phyloP scores from a whole-genome alignment of 2,329 filamentous ascomycete genomes.

The Colletotrichum lini region DNA sequence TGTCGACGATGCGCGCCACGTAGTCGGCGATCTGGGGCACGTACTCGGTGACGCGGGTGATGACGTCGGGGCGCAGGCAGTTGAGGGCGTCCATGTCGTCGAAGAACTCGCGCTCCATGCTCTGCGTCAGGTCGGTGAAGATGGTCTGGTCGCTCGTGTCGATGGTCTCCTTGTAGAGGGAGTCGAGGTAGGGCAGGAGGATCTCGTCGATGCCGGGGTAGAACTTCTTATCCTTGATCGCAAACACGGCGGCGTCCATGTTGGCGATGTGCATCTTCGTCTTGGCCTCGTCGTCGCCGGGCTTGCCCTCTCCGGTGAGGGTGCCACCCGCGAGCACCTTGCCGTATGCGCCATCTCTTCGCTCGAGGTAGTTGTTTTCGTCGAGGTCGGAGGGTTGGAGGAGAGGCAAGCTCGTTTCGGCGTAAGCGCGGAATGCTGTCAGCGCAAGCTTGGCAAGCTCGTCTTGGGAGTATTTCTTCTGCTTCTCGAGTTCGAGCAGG shows the following conservation, averaged over 20 bases:
- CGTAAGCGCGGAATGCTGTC: conserved; percentile 69
- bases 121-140: conserved; percentile 87
- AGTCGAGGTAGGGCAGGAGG: conserved; percentile 86
- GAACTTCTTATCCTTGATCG: conserved; percentile 63
- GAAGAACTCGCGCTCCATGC: conserved; percentile 90
- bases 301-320: conserved; percentile 69
- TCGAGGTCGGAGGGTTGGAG: conserved; percentile 62
- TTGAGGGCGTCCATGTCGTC: conserved; percentile 91
- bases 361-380: conserved; percentile 64
- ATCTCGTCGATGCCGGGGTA: conserved; percentile 75
- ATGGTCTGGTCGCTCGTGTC: conserved; percentile 77
- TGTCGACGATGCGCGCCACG: conserved; percentile 85
- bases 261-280: conserved; percentile 89
- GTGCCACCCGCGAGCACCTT: conserved; percentile 69
- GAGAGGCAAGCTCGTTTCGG: conserved; percentile 68
- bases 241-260: conserved; percentile 65
- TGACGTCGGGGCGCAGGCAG: conserved; percentile 83
- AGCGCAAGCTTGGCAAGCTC: conserved; percentile 64
- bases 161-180: conserved; percentile 72
- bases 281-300: conserved; percentile 87
- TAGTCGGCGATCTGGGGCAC: conserved; percentile 89
- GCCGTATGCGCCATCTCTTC: conserved; percentile 68
- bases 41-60: conserved; percentile 94
- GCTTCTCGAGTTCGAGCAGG: conserved; percentile 82
- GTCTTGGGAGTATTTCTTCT: conserved; percentile 71